Conservation (phyloP, 2,329 filamentous ascomycete species). For the Fusarium annulatum region DNA sequence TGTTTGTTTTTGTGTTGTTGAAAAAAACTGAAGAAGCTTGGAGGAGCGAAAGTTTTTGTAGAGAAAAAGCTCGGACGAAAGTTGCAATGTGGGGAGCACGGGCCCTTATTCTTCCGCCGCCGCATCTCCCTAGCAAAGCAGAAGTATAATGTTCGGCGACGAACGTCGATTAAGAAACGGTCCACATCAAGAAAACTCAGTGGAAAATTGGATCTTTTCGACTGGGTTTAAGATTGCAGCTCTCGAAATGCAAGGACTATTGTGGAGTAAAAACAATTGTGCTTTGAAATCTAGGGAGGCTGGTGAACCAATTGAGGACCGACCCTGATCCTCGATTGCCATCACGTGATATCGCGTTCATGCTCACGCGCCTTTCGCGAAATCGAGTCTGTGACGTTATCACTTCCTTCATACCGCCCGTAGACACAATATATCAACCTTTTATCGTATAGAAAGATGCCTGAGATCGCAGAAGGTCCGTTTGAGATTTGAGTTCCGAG, state of each 20-base stretch:
- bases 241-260: neutral
- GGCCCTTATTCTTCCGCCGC: slow-evolving; percentile 29
- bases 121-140: neutral
- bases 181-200: slow-evolving; percentile 26
- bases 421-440: neutral
- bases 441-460: slow-evolving; percentile 57
- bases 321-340: neutral
- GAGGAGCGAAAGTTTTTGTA: slow-evolving; percentile 38
- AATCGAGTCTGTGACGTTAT: slow-evolving; percentile 20
- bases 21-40: slow-evolving; percentile 32
- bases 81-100: slow-evolving; percentile 32
- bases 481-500: slow-evolving; percentile 4
- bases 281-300: neutral
- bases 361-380: slow-evolving; percentile 16
- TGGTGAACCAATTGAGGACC: neutral
- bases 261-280: neutral
- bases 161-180: slow-evolving; percentile 6
- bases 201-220: slow-evolving; percentile 16
- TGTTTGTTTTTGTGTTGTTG: slow-evolving; percentile 37
- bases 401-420: neutral
- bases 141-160: slow-evolving; percentile 24
- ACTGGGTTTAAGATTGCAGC: slow-evolving; percentile 1
- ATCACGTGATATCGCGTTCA: slow-evolving; percentile 43
- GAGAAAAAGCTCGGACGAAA: slow-evolving; percentile 46
- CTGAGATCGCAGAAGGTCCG: slow-evolving; percentile 71